Base-by-base conservation (phyloP, 345 rosid species). In the Adansonia digitata region DNA sequence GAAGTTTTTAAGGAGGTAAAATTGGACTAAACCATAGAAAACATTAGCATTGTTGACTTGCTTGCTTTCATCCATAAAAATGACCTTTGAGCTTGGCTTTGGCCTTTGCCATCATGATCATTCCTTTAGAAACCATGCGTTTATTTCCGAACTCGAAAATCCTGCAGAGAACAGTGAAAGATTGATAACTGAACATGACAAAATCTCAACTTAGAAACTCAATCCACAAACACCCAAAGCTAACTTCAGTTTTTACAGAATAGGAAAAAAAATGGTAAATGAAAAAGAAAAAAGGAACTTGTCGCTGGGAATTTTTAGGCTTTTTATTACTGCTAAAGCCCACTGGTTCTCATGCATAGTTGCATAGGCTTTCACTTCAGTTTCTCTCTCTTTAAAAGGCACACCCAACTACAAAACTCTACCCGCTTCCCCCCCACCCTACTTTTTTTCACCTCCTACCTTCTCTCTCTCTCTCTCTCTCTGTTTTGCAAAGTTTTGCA, bases 291-390 rank as follows among this genome's bases (percentile, higher is more conserved):
- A n/a, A n/a, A n/a, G n/a, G n/a, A n/a, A n/a, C n/a, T n/a, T n/a
- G n/a, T n/a, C n/a, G n/a, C n/a, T n/a, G n/a, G n/a, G n/a, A n/a
- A n/a, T n/a, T n/a, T n/a, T n/a, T n/a, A 51, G 17, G 74, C 63
- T 13, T 34, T 13, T 42, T 13, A n/a, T n/a, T 12, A 13, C 71
- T 51, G 49, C 45, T 12, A 64, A 57, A 43, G 15, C 4, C 60
- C 57, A 57, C 69, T 77, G 39, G 72, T 71, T 45, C 42, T 74
- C 82, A 70, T 74, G 82, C 77, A 71, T 35, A 22, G 71, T 24
- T 22, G 31, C 51, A 12, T 22, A 40, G 20, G 51, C 67, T 14
- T 55, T 66, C 72, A 46, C 2, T n/a, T n/a, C n/a, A n/a, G n/a
- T n/a, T 18, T 63, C 6, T 15, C 24, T 56, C 65, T 48, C 73